Percentiles rank a stretch among this genome's conserved stretches.
These are phyloP conservation scores for Penicillium robsamsonii DNA, from an alignment of 495 filamentous ascomycete genomes.

Conservation along the genomic window DNA sequence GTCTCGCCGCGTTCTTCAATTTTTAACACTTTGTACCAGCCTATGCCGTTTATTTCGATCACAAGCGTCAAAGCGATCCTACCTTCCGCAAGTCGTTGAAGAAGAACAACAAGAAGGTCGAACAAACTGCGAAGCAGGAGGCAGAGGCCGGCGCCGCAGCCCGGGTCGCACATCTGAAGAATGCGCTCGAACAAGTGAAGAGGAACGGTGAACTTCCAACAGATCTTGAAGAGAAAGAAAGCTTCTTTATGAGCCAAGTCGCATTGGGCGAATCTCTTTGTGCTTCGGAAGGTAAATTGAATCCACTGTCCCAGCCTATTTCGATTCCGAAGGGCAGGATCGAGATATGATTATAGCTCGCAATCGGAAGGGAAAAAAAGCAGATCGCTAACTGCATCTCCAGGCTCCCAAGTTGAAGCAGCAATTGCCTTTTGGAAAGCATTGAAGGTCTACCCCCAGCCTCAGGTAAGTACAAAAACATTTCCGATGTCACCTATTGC, in stretches of 20 bases:
- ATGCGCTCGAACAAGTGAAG: constrained; percentile 71
- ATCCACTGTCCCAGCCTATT: neutral
- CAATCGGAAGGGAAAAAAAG: neutral
- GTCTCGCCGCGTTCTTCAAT: constrained; percentile 9
- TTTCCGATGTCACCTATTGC: neutral
- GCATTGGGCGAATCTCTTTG: constrained; percentile 78
- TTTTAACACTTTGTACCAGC: constrained; percentile 32
- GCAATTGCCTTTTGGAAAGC: constrained; percentile 96
- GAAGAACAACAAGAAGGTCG: constrained; percentile 74
- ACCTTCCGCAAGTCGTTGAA: constrained; percentile 84
- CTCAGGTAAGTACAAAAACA: constrained; percentile 28
- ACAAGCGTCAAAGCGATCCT: constrained; percentile 81
- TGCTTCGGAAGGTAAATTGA: constrained; percentile 56
- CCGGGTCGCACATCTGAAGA: constrained; percentile 64
- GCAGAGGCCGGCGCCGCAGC: constrained; percentile 64
- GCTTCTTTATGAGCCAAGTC: constrained; percentile 93
- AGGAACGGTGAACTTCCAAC: constrained; percentile 81
- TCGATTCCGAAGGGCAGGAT: too few relatives aligned
- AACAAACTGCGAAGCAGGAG: constrained; percentile 72
- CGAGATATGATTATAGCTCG: neutral
- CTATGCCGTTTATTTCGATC: constrained; percentile 93
- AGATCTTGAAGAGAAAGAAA: constrained; percentile 86
- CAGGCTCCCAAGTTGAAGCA: constrained; percentile 75
- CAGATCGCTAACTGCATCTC: constrained; percentile 1
- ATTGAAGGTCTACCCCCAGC: constrained; percentile 95